These are phyloP conservation scores for Phytophthora pseudosyringae DNA, from an alignment of 352 stramenopile species.

Conservation along the genomic window DNA sequence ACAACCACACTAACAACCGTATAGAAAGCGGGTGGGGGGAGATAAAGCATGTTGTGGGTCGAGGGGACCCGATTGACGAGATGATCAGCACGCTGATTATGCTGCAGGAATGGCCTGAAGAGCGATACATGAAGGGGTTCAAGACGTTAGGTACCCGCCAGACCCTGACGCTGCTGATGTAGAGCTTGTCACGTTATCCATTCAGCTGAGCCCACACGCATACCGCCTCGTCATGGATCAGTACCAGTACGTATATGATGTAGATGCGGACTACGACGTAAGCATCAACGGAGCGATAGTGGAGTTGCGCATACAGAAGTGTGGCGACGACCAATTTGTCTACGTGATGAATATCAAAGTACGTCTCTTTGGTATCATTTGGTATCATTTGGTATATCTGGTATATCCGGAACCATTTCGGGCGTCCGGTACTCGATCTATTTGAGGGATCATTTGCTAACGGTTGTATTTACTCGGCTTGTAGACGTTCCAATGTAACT, in stretches of 20 bases:
- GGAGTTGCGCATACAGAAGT: neutral
- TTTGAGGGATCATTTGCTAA: no score
- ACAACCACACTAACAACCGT: neutral
- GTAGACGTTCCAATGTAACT: neutral
- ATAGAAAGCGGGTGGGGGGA: neutral
- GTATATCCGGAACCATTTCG: neutral
- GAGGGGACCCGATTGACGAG: neutral
- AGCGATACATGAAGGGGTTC: neutral
- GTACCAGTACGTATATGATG: neutral
- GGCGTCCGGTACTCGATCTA: no score
- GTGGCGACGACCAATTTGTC: neutral
- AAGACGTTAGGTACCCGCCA: neutral
- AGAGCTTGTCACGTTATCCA: neutral
- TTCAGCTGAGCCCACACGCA: neutral
- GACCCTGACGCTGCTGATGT: neutral
- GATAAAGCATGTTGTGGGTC: neutral
- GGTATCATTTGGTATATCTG: neutral
- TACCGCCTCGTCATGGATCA: neutral
- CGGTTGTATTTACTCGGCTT: no score
- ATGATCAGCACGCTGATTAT: conserved; percentile 5
- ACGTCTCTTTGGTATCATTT: neutral
- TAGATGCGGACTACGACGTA: neutral
- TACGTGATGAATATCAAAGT: neutral
- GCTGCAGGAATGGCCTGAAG: neutral
- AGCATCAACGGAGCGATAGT: neutral